These are phyloP conservation scores for Trypanosoma boissoni DNA, from an alignment of 208 protist genomes.

Conservation along the genomic window DNA sequence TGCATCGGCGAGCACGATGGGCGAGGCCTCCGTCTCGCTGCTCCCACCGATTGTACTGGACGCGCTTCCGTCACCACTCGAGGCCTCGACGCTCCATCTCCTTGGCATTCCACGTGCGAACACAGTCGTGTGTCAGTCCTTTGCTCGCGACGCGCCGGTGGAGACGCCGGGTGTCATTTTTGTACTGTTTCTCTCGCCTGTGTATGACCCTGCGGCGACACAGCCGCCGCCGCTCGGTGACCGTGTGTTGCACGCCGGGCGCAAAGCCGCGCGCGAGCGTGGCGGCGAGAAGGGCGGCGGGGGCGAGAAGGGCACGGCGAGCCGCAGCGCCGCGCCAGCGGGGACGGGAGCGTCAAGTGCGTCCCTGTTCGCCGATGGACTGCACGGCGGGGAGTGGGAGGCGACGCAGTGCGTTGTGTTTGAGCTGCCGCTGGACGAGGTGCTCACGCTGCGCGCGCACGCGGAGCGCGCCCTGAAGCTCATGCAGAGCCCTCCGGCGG, in stretches of 20 bases:
- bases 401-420: slow-evolving; percentile 27
- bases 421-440: slow-evolving; percentile 30
- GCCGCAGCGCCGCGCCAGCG: no score
- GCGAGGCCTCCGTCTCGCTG: slow-evolving; percentile 40
- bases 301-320: no score
- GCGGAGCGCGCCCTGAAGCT: slow-evolving; percentile 28
- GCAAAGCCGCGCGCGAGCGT: no score
- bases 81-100: slow-evolving; percentile 26
- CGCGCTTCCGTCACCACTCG: slow-evolving; percentile 32
- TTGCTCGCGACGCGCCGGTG: slow-evolving; percentile 14
- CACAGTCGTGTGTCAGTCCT: slow-evolving; percentile 56
- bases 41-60: slow-evolving; percentile 69
- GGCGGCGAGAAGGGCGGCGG: no score
- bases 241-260: slow-evolving; percentile 1
- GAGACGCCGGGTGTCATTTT: slow-evolving; percentile 33
- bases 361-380: no score
- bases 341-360: no score
- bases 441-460: slow-evolving; percentile 26
- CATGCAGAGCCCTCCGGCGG: slow-evolving; percentile 16
- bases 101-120: slow-evolving; percentile 72
- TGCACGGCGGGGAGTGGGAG: no score
- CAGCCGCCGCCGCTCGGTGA: slow-evolving; percentile 28
- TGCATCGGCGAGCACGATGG: not conserved
- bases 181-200: slow-evolving; percentile 58
- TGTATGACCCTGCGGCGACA: slow-evolving; percentile 37